Evolutionary conservation across 768 basidiomycete genomes (phyloP), one percentile per base, ranked within the genome.

Genomic region (Lentinula sp.): DNA sequence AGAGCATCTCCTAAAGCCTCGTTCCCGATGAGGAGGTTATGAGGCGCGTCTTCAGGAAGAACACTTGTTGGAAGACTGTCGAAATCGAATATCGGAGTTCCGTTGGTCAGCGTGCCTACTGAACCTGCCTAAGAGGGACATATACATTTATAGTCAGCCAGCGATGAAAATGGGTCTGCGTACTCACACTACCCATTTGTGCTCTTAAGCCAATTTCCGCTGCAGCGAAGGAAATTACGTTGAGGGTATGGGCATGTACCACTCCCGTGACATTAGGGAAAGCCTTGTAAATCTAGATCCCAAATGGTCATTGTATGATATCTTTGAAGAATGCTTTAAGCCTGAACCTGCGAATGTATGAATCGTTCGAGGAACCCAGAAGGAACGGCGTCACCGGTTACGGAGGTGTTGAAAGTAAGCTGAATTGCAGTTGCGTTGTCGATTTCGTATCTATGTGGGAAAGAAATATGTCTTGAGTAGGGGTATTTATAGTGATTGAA

Each of bases 401-500:
- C 62, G 31, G 67, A 68, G 18, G 63, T 52, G 42, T 68, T 68
- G 63, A 68, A 65, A 13, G 67, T 66, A 0, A 68, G 61, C 11
- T 45, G 57, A 23, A 66, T 35, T 1, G 67, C 55, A 4, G 67
- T 68, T 21, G 67, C 67, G 49, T 68, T 66, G 23, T 63, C 54
- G 5, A 68, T 53, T 18, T 68, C 67, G 50, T 68, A 67, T 60
- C 64, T 67, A 48, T 45, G 42, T 32, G 32, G 21, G 1, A 11
- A 16, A 1, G 3, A 3, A 28, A 1, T 8, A 34, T 56, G 5
- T 39, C 21, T n/a, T 21, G 4, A 31, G 7, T 39, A 39, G 4
- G 5, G 37, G 9, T 13, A 39, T 8, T 13, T 8, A 39, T 39
- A 39, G 37, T 39, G 37, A 39, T 0, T 13, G 37, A 39, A 13